Conservation (phyloP, 306 rosid genomes). For the Betula pendula region DNA sequence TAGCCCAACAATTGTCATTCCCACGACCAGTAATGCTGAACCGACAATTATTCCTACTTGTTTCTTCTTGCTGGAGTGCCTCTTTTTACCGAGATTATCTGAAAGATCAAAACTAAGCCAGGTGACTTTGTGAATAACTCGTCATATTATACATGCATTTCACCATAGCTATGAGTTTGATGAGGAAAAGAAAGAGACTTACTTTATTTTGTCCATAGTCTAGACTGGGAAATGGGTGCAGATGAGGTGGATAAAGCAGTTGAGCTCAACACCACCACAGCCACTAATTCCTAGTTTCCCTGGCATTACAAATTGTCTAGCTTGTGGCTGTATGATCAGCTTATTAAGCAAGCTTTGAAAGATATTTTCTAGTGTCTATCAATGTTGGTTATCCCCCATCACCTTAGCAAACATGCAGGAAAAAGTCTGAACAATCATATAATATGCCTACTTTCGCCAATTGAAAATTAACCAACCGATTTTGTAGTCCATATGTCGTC, state of each 20-base stretch:
- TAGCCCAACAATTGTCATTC: neutral
- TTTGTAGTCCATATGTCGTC: no score
- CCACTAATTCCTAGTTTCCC: neutral
- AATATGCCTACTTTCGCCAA: no score
- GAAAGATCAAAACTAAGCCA: neutral
- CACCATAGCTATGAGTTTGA: no score
- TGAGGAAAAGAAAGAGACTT: neutral
- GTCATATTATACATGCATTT: neutral
- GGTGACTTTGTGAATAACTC: neutral
- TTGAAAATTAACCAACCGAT: no score
- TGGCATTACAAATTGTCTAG: no score
- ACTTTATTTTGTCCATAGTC: no score
- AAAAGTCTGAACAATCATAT: neutral
- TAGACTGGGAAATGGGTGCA: no score
- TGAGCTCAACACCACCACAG: neutral
- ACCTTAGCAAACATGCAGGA: neutral
- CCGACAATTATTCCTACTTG: neutral
- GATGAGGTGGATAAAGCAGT: neutral
- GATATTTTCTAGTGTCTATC: no score
- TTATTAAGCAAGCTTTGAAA: no score
- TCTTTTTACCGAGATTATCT: neutral
- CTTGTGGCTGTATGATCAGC: no score
- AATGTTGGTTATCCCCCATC: no score
- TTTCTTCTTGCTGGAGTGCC: slow-evolving; percentile 1
- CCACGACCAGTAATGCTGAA: neutral